Conservation (phyloP, 164 flowering plant genomes). For the Cinnamomum chago region DNA sequence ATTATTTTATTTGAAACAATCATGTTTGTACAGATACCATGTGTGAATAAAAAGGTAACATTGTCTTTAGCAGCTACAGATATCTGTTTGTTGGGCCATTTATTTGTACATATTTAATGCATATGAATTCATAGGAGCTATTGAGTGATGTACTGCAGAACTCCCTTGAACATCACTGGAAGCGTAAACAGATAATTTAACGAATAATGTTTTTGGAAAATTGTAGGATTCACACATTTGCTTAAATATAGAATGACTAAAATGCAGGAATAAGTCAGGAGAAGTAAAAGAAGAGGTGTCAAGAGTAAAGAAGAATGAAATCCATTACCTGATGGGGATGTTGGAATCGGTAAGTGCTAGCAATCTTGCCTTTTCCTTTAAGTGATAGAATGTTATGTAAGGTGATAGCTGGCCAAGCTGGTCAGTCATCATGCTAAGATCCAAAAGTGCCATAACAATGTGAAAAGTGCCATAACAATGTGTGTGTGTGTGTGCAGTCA, state of each 20-base stretch:
- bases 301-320: conserved; percentile 46
- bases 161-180: too few species aligned
- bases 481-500: too few species aligned
- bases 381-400: neutral
- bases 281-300: conserved; percentile 31
- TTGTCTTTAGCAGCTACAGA: too few species aligned
- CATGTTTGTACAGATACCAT: too few species aligned
- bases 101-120: too few species aligned
- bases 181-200: neutral
- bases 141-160: too few species aligned
- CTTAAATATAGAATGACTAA: conserved; percentile 4
- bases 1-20: too few species aligned
- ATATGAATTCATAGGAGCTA: too few species aligned
- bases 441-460: neutral
- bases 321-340: conserved; percentile 33
- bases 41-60: too few species aligned
- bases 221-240: neutral
- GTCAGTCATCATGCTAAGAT: too few species aligned
- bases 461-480: too few species aligned
- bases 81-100: too few species aligned
- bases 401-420: neutral
- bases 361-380: neutral
- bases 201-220: neutral
- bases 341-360: conserved; percentile 35
- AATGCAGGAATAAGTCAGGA: conserved; percentile 48